Evolutionary conservation across 306 rosid species (phyloP).

Genomic region (Psophocarpus tetragonolobus): DNA sequence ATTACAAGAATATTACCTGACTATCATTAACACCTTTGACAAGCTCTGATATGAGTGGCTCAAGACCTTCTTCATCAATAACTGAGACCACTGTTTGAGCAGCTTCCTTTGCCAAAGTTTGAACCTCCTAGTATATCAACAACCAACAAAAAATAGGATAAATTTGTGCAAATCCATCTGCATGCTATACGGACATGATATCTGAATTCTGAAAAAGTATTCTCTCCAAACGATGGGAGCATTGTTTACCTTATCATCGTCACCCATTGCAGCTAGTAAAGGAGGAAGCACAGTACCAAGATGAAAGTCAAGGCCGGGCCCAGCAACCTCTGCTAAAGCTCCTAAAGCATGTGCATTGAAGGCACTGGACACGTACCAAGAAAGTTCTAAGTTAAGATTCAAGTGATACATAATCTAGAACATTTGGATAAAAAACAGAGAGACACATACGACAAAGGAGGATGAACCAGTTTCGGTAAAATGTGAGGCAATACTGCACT

Average conservation of each 20-base stretch:
- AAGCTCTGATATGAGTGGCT: constrained; percentile 80
- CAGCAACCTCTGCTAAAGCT: constrained; percentile 97
- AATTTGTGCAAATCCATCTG: neutral
- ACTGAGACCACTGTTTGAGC: constrained; percentile 87
- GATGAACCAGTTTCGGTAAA: constrained; percentile 90
- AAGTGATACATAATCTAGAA: constrained; percentile 8
- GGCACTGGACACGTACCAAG: constrained; percentile 59
- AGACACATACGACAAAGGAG: constrained; percentile 80
- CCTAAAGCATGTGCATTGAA: constrained; percentile 97
- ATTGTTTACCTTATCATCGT: constrained; percentile 60
- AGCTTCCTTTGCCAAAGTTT: constrained; percentile 80
- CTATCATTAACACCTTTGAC: constrained; percentile 73
- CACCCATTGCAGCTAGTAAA: constrained; percentile 77
- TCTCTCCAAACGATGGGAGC: neutral
- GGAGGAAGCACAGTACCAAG: constrained; percentile 92
- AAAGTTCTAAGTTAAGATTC: neutral
- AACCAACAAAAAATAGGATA: constrained; percentile 23
- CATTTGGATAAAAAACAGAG: constrained; percentile 27
- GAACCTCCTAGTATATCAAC: constrained; percentile 69
- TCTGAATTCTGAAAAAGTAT: constrained; percentile 18
- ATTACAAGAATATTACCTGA: constrained; percentile 57
- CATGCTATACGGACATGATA: constrained; percentile 2
- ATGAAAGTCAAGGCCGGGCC: constrained; percentile 82
- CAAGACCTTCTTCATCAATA: constrained; percentile 93
- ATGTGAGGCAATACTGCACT: constrained; percentile 93